Percentiles rank a stretch among this genome's conserved stretches.
Evolutionary conservation across 2,329 filamentous ascomycete species (phyloP).

Genomic region (Zymoseptoria brevis): DNA sequence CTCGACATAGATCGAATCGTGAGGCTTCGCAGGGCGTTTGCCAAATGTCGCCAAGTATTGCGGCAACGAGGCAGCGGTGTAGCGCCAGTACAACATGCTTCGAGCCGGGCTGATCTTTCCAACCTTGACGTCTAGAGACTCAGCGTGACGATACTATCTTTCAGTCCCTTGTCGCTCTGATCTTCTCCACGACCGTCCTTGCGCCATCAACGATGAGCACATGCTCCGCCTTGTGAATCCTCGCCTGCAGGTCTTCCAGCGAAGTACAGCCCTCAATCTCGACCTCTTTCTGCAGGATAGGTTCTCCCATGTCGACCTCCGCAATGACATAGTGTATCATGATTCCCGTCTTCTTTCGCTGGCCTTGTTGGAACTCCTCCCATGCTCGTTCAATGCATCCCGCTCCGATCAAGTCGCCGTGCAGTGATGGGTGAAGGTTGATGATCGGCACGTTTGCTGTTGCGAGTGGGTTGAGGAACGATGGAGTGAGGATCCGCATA

Average conservation of each 20-base stretch:
- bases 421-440: constrained; percentile 72
- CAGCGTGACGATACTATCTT: background rate
- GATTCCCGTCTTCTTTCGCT: constrained; percentile 63
- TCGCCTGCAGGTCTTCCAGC: constrained; percentile 58
- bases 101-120: too few species aligned
- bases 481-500: constrained; percentile 71
- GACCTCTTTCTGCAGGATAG: constrained; percentile 64
- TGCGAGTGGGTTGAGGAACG: constrained; percentile 62
- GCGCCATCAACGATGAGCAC: constrained; percentile 70
- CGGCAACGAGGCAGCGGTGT: too few species aligned
- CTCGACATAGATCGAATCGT: too few species aligned
- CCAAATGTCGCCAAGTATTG: too few species aligned
- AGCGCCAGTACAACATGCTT: too few species aligned
- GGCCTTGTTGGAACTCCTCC: constrained; percentile 61
- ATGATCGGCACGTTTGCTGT: constrained; percentile 60
- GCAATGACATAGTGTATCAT: constrained; percentile 78
- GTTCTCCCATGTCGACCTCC: constrained; percentile 71
- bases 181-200: constrained; percentile 37
- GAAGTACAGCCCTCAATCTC: constrained; percentile 51
- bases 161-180: background rate
- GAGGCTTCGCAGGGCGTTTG: too few species aligned
- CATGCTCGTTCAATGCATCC: constrained; percentile 69
- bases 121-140: too few species aligned
- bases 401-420: constrained; percentile 64
- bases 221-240: constrained; percentile 72